A percentile compares a stretch with the other conserved stretches of the same genome.
Conservation (phyloP, 768 basidiomycete genomes). For the Cubamyces sp. region DNA sequence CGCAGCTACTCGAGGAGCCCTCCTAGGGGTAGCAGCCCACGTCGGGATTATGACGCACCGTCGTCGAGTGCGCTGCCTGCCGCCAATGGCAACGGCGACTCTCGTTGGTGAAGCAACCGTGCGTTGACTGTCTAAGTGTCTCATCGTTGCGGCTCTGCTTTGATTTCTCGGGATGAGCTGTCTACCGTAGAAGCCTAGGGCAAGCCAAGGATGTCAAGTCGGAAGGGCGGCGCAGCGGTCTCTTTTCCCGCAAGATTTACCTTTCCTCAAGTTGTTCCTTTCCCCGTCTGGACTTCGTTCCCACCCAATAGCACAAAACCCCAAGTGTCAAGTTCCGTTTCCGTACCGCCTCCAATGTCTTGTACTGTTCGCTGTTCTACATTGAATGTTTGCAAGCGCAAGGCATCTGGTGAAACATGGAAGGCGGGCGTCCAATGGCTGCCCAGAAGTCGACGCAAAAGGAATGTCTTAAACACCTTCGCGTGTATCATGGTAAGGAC, state of each 20-base stretch:
- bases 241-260: conserved; percentile 29
- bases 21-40: conserved; percentile 68
- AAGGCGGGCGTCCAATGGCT: conserved; percentile 11
- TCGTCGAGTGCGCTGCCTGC: conserved; percentile 35
- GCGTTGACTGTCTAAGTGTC: conserved; percentile 27
- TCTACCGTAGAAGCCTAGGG: conserved; percentile 28
- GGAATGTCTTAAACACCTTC: not conserved
- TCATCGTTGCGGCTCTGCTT: conserved; percentile 31
- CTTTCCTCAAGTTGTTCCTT: conserved; percentile 35
- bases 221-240: conserved; percentile 31
- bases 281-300: conserved; percentile 41
- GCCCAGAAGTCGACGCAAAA: not conserved
- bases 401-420: conserved; percentile 14
- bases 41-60: conserved; percentile 53
- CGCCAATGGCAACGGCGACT: conserved; percentile 44
- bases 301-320: conserved; percentile 57
- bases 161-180: conserved; percentile 33
- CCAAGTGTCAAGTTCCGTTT: conserved; percentile 72
- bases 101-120: conserved; percentile 62
- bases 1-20: conserved; percentile 82
- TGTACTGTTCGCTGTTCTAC: conserved; percentile 53
- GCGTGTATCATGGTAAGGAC: not conserved
- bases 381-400: conserved; percentile 32
- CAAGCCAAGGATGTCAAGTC: conserved; percentile 38
- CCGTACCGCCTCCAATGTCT: conserved; percentile 55